phyloP scores from a whole-genome alignment of 768 basidiomycete genomes.

The Calocera cornea region DNA sequence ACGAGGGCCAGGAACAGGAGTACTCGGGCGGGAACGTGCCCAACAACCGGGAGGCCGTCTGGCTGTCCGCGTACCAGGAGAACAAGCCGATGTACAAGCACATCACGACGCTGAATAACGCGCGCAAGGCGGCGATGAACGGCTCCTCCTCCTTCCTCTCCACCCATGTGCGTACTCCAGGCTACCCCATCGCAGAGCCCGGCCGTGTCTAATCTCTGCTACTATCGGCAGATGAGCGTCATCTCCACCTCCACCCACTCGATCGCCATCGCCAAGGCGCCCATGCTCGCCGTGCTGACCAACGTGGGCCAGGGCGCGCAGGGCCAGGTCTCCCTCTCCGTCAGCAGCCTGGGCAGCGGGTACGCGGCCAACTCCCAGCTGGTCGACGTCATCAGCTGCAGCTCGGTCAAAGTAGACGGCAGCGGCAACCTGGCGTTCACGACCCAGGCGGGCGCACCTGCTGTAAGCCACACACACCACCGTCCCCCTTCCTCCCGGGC shows the following conservation, averaged over 20 bases:
- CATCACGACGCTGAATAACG: conserved; percentile 38
- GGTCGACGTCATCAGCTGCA: conserved; percentile 43
- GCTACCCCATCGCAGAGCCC: background rate
- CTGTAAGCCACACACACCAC: conserved; percentile 19
- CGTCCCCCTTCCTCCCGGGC: background rate
- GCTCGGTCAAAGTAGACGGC: conserved; percentile 24
- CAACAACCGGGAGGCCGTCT: conserved; percentile 22
- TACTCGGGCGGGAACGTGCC: conserved; percentile 25
- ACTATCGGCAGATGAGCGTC: conserved; percentile 25
- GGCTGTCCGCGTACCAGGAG: conserved; percentile 11
- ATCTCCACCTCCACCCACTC: conserved; percentile 29
- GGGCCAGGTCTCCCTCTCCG: background rate
- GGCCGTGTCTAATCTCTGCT: background rate
- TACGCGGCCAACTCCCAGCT: conserved; percentile 33
- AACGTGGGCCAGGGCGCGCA: conserved; percentile 33
- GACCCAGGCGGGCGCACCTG: conserved; percentile 35
- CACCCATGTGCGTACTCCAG: conserved; percentile 23
- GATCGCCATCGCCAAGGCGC: conserved; percentile 41
- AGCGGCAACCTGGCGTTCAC: conserved; percentile 32
- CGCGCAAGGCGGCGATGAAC: conserved; percentile 37
- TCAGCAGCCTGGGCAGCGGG: conserved; percentile 20
- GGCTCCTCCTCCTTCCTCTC: conserved; percentile 33
- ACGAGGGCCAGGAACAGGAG: conserved; percentile 24
- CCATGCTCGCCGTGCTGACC: conserved; percentile 42
- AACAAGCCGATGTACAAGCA: conserved; percentile 34